Base-by-base conservation (phyloP, 768 basidiomycete species). In the Chalciporus chontae region DNA sequence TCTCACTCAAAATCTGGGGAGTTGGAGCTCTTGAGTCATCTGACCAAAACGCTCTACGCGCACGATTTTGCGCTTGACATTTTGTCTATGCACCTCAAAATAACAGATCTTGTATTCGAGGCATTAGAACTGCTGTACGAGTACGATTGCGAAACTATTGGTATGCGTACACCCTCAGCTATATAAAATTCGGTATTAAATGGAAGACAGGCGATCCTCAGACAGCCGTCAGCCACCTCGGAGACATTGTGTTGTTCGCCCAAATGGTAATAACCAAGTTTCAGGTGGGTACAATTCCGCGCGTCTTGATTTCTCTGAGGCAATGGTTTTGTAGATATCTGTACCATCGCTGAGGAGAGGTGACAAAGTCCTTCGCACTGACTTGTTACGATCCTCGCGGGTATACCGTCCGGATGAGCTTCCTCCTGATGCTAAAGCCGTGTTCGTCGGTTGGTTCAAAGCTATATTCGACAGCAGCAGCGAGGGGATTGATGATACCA, bases 401-500 rank as follows among this genome's bases (percentile, higher is more conserved):
- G 65, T 77, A 9, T 69, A 76, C 43, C 62, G 71, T 6, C 26
- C 65, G 0, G 73, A 77, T 8, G 70, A 71, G 18, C 64, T 80
- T 9, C 65, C 73, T 15, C 56, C 54, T 26, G 77, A 79, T 43
- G 78, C 80, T 36, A 59, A 67, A 36, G 52, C 53, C 37, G 73
- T 76, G 17, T 80, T 81, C 54, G 61, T 66, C 29, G 70, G 73
- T 8, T 92, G 90, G 90, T 81, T 76, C 56, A 90, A 88, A 59
- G 84, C 86, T 0, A 71, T 92, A 23, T 91, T 91, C 63, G 87
- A 90, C 61, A 81, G 72, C 43, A 70, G 71, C 51, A 89, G 80
- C 54, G 90, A 91, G 63, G 90, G 90, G 1, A 90, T 92, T 23
- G 90, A 91, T 56, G 90, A 92, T 58, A 82, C 78, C 13, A 86